These are phyloP conservation scores for Boletus semigastroideus DNA, from an alignment of 1,284 basidiomycete genomes.

Conservation along the genomic window DNA sequence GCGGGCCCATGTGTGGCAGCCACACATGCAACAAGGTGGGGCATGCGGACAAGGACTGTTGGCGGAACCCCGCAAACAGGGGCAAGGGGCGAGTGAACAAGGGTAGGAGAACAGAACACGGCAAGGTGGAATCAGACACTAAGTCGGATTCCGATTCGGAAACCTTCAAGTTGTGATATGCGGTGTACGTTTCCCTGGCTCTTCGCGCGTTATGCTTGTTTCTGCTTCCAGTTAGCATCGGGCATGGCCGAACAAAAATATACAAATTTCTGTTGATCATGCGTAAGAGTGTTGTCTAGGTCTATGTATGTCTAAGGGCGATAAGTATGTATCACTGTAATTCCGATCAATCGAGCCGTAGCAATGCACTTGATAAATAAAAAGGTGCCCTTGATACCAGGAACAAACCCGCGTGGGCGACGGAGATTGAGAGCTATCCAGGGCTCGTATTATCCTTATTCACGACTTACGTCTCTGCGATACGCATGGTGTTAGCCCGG, in stretches of 20 bases:
- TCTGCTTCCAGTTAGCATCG: too few relatives aligned
- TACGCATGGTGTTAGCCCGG: conserved; percentile 13
- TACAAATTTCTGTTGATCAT: not conserved
- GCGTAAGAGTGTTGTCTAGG: not conserved
- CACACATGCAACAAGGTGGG: not conserved
- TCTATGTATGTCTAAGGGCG: not conserved
- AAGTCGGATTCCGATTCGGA: too few relatives aligned
- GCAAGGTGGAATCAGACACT: too few relatives aligned
- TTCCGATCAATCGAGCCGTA: not conserved
- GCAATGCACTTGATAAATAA: not conserved
- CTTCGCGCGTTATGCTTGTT: too few relatives aligned
- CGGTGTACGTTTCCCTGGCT: too few relatives aligned
- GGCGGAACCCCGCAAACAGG: not conserved
- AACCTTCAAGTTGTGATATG: too few relatives aligned
- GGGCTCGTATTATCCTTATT: conserved; percentile 8
- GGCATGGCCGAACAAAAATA: too few relatives aligned
- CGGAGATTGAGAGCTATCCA: not conserved
- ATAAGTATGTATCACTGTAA: not conserved
- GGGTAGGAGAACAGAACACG: not conserved
- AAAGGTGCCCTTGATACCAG: not conserved
- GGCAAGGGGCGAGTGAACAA: not conserved
- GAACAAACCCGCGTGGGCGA: not conserved
- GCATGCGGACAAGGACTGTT: not conserved
- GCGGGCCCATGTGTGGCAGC: not conserved
- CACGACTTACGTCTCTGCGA: conserved; percentile 31